Evolutionary conservation across 1,284 basidiomycete genomes (phyloP).

Genomic region (Puccinia coronata): DNA sequence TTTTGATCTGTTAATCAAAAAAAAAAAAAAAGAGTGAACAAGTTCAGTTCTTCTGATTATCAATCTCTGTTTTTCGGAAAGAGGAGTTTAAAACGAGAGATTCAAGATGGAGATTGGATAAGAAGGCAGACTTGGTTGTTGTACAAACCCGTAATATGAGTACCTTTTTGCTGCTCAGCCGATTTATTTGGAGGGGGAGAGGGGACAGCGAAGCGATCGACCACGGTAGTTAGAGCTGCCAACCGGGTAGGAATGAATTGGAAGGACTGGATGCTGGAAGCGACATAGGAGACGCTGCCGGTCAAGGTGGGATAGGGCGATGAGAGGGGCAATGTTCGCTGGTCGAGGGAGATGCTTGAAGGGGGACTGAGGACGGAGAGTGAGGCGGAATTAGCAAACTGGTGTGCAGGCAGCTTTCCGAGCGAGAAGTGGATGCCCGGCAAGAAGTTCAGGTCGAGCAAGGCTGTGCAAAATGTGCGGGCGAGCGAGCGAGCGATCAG

Average conservation of each 20-base stretch:
- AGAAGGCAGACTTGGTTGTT: slow-evolving; percentile 28
- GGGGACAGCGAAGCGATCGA: slow-evolving; percentile 37
- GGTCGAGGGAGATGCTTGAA: slow-evolving; percentile 18
- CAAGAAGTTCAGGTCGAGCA: slow-evolving; percentile 39
- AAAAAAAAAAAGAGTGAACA: not conserved
- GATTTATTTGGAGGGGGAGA: slow-evolving; percentile 24
- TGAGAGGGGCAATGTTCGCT: slow-evolving; percentile 10
- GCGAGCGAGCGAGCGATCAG: not conserved
- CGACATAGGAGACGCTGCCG: slow-evolving; percentile 37
- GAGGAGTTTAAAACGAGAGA: not conserved
- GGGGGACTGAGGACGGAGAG: slow-evolving; percentile 46
- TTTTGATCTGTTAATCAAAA: slow-evolving; percentile 7
- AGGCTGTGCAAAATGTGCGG: slow-evolving; percentile 25
- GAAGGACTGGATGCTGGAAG: slow-evolving; percentile 31
- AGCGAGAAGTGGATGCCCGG: slow-evolving; percentile 43
- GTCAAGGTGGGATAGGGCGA: slow-evolving; percentile 38
- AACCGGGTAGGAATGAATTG: slow-evolving; percentile 35
- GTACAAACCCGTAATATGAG: slow-evolving; percentile 36
- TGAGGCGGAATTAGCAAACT: slow-evolving; percentile 44
- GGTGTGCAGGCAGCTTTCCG: slow-evolving; percentile 37
- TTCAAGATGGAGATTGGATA: not conserved
- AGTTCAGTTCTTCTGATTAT: not conserved
- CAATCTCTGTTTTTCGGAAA: not conserved
- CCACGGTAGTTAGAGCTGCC: slow-evolving; percentile 30
- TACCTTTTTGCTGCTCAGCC: not conserved